Evolutionary conservation across 805 yeast species (phyloP).

Genomic region (Ogataea trehalophila): DNA sequence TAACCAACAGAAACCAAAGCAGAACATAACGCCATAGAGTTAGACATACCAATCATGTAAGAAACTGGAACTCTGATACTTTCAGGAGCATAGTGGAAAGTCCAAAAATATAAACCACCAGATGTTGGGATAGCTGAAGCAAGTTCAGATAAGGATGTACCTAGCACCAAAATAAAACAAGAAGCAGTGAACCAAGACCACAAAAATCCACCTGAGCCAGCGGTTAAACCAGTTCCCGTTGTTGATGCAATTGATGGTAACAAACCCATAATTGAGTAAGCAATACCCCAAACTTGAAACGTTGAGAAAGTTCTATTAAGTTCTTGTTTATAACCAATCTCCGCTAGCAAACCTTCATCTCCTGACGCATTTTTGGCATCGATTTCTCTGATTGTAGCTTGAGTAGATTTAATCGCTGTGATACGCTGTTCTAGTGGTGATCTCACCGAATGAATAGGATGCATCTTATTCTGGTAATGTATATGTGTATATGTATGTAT

Average conservation of each 20-base stretch:
- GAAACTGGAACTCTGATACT: conserved; percentile 46
- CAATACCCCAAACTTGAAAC: conserved; percentile 63
- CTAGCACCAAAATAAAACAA: conserved; percentile 51
- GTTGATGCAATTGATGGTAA: conserved; percentile 60
- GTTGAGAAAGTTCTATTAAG: conserved; percentile 56
- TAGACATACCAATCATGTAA: conserved; percentile 61
- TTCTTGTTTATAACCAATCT: conserved; percentile 70
- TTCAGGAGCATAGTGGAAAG: conserved; percentile 61
- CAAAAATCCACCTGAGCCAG: conserved; percentile 57
- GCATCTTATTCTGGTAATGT: too few species aligned
- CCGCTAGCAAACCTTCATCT: conserved; percentile 37
- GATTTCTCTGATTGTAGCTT: conserved; percentile 25
- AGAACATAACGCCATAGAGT: conserved; percentile 61
- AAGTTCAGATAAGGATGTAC: conserved; percentile 58
- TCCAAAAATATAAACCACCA: conserved; percentile 71
- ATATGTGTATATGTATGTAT: too few species aligned
- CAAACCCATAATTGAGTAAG: conserved; percentile 69
- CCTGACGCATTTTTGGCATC: conserved; percentile 23
- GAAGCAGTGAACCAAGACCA: conserved; percentile 74
- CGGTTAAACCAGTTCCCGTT: conserved; percentile 44
- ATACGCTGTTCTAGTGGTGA: conserved; percentile 4
- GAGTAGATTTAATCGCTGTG: conserved; percentile 18
- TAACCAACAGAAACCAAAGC: conserved; percentile 66
- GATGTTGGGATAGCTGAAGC: conserved; percentile 71
- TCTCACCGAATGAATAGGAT: too few species aligned